Evolutionary conservation across 768 basidiomycete genomes (phyloP).

Genomic region (Pleurotus tuber-regium): DNA sequence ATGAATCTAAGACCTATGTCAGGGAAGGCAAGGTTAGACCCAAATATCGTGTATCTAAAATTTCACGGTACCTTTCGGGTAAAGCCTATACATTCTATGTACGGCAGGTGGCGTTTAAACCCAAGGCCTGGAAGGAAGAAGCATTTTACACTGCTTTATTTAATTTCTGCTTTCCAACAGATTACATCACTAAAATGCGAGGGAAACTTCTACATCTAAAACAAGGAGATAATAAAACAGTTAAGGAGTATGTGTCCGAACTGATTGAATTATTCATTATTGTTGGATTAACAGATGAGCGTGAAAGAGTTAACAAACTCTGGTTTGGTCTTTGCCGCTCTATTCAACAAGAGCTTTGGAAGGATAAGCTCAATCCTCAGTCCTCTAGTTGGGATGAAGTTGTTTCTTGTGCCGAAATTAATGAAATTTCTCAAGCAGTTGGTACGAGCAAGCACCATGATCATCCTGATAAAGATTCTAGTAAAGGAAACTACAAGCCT

Average conservation of each 20-base stretch:
- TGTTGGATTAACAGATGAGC: constrained; percentile 25
- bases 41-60: constrained; percentile 16
- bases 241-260: constrained; percentile 31
- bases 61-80: constrained; percentile 28
- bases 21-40: constrained; percentile 16
- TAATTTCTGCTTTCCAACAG: constrained; percentile 33
- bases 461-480: background rate
- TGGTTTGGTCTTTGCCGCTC: constrained; percentile 28
- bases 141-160: constrained; percentile 32
- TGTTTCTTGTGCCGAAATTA: constrained; percentile 21
- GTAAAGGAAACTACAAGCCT: background rate
- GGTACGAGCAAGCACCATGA: too few species aligned
- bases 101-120: constrained; percentile 22
- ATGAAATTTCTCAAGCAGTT: constrained; percentile 27
- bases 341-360: constrained; percentile 28
- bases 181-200: constrained; percentile 17
- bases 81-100: constrained; percentile 31
- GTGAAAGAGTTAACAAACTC: constrained; percentile 27
- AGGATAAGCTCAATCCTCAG: constrained; percentile 25
- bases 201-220: constrained; percentile 16
- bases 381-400: constrained; percentile 23
- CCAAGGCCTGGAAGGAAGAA: constrained; percentile 23
- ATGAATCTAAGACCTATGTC: constrained; percentile 21
- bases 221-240: constrained; percentile 25
- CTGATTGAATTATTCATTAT: constrained; percentile 30